Percentiles rank a stretch among this genome's conserved stretches.
phyloP scores from a whole-genome alignment of 345 rosid species.

The Boechera retrofracta region DNA sequence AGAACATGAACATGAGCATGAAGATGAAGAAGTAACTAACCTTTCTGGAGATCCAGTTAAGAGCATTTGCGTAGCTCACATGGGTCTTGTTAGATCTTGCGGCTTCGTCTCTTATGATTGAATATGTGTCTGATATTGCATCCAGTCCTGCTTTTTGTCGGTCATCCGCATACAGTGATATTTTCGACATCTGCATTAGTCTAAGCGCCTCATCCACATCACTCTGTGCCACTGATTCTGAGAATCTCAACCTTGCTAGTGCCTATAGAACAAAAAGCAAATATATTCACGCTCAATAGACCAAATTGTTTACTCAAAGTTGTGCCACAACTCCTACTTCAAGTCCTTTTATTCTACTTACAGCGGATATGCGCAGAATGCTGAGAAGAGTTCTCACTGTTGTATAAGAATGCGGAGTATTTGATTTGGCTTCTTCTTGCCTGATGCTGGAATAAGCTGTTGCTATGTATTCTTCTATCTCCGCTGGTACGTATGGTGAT shows the following conservation, averaged over 20 bases:
- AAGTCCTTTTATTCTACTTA: constrained; percentile 47
- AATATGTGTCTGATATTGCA: constrained; percentile 96
- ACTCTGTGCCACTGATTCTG: constrained; percentile 93
- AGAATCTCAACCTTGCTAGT: constrained; percentile 92
- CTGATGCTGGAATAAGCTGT: constrained; percentile 91
- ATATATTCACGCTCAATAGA: neutral
- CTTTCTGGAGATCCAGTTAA: constrained; percentile 99
- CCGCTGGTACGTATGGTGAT: constrained; percentile 82
- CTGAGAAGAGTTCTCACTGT: constrained; percentile 94
- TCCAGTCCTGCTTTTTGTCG: constrained; percentile 90
- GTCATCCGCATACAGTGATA: constrained; percentile 93
- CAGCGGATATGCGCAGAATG: constrained; percentile 94
- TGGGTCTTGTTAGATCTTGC: constrained; percentile 81
- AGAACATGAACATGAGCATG: neutral
- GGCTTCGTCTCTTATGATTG: constrained; percentile 95
- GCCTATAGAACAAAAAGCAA: constrained; percentile 53
- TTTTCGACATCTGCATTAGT: constrained; percentile 98
- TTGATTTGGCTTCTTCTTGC: constrained; percentile 94
- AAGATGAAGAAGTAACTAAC: constrained; percentile 49
- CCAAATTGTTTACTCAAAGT: neutral
- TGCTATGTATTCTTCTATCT: constrained; percentile 91
- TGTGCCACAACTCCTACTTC: constrained; percentile 9
- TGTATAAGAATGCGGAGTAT: constrained; percentile 90
- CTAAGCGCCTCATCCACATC: constrained; percentile 98
- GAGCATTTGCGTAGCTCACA: constrained; percentile 84